These are phyloP conservation scores for Microdochium paspali DNA, from an alignment of 2,329 filamentous ascomycete species.

Conservation along the genomic window DNA sequence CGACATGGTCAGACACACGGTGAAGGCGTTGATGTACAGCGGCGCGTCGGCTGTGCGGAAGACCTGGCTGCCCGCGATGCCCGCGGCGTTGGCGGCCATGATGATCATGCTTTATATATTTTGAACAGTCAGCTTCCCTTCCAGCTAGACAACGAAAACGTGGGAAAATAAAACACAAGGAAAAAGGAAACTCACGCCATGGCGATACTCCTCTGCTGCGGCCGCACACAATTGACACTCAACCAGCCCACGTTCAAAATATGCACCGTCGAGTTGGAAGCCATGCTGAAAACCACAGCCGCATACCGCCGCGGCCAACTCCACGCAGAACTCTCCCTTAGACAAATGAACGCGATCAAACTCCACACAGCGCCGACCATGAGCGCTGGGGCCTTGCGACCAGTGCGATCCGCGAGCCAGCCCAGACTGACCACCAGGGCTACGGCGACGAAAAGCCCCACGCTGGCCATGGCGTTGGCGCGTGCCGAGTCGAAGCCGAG, in stretches of 20 bases:
- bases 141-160: neutral
- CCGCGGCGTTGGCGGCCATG: constrained; percentile 15
- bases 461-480: constrained; percentile 17
- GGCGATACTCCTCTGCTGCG: constrained; percentile 16
- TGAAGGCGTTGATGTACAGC: constrained; percentile 13
- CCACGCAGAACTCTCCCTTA: constrained; percentile 13
- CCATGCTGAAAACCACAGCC: constrained; percentile 13
- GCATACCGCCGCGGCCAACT: constrained; percentile 12
- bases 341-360: constrained; percentile 24
- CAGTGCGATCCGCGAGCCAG: constrained; percentile 16
- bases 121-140: neutral
- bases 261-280: constrained; percentile 21
- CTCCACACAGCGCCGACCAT: constrained; percentile 24
- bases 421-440: constrained; percentile 6
- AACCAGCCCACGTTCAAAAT: constrained; percentile 17
- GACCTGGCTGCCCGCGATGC: constrained; percentile 15
- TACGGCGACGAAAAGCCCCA: constrained; percentile 5
- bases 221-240: constrained; percentile 15
- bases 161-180: neutral
- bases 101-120: constrained; percentile 16
- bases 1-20: constrained; percentile 12
- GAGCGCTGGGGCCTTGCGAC: constrained; percentile 22
- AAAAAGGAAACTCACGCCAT: constrained; percentile 15
- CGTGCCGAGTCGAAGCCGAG: constrained; percentile 13
- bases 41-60: constrained; percentile 18